phyloP scores from a whole-genome alignment of 1,284 basidiomycete species.

The Dichomitus squalens region DNA sequence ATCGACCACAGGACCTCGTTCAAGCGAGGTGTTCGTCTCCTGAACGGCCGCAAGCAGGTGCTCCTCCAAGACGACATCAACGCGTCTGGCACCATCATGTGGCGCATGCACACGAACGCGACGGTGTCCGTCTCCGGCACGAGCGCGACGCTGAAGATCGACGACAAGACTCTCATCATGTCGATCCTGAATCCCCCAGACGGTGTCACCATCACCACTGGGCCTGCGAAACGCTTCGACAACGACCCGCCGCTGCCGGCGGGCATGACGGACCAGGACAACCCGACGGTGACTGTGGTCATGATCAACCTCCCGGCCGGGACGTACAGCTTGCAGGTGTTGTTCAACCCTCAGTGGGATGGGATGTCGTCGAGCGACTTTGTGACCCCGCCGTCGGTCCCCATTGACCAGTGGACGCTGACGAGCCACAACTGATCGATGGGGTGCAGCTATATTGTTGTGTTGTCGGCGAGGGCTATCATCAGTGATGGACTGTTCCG shows the following conservation, averaged over 20 bases:
- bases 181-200: constrained; percentile 58
- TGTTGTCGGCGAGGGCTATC: constrained; percentile 6
- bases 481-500: constrained; percentile 12
- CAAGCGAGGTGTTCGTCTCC: constrained; percentile 84
- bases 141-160: constrained; percentile 63
- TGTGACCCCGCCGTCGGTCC: constrained; percentile 67
- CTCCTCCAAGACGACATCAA: constrained; percentile 88
- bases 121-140: constrained; percentile 60
- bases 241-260: constrained; percentile 65
- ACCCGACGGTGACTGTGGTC: constrained; percentile 81
- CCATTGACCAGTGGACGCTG: constrained; percentile 69
- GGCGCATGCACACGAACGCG: constrained; percentile 97
- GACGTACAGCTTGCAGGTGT: constrained; percentile 72
- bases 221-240: constrained; percentile 54
- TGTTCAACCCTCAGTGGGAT: constrained; percentile 88
- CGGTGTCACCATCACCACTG: constrained; percentile 57
- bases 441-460: constrained; percentile 4
- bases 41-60: constrained; percentile 91
- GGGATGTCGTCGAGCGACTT: constrained; percentile 59
- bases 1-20: constrained; percentile 54
- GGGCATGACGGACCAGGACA: constrained; percentile 65
- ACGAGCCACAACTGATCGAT: constrained; percentile 60
- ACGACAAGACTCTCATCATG: constrained; percentile 53
- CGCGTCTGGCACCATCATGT: constrained; percentile 64
- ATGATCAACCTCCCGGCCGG: constrained; percentile 75